Evolutionary conservation across 495 filamentous ascomycete species (phyloP).

Genomic region (Aspergillus homomorphus): DNA sequence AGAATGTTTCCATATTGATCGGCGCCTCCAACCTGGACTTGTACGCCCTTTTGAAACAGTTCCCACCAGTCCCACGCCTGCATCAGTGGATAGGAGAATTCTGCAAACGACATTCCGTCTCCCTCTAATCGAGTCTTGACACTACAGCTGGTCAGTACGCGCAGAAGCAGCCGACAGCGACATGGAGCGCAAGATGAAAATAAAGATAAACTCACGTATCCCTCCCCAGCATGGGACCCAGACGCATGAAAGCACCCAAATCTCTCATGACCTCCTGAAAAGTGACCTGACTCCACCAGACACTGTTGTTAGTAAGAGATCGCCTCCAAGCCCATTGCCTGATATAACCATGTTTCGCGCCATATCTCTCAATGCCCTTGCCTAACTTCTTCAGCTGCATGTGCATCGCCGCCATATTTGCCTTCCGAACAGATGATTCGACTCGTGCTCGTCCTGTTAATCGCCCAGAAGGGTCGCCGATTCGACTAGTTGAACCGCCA

Average conservation of each 20-base stretch:
- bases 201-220: slow-evolving; percentile 68
- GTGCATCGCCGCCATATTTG: slow-evolving; percentile 73
- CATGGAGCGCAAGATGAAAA: no score
- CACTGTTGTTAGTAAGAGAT: slow-evolving; percentile 70
- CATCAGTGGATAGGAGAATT: slow-evolving; percentile 89
- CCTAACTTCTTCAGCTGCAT: slow-evolving; percentile 79
- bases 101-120: slow-evolving; percentile 88
- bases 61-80: slow-evolving; percentile 98
- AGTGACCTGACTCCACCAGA: slow-evolving; percentile 69
- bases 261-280: slow-evolving; percentile 69
- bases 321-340: slow-evolving; percentile 60
- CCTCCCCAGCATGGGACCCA: slow-evolving; percentile 82
- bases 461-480: slow-evolving; percentile 86
- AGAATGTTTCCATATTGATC: slow-evolving; percentile 98
- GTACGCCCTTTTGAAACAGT: slow-evolving; percentile 63
- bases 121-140: slow-evolving; percentile 80
- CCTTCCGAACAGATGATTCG: slow-evolving; percentile 52
- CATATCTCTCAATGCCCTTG: slow-evolving; percentile 62
- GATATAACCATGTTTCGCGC: slow-evolving; percentile 56
- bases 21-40: slow-evolving; percentile 87
- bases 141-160: slow-evolving; percentile 42
- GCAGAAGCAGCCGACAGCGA: not conserved
- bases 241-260: slow-evolving; percentile 65
- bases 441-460: slow-evolving; percentile 61
- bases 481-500: slow-evolving; percentile 77